A percentile compares a stretch with the other conserved stretches of the same genome.
Evolutionary conservation across 768 basidiomycete species (phyloP).

Genomic region (Phanerochaete sordida): DNA sequence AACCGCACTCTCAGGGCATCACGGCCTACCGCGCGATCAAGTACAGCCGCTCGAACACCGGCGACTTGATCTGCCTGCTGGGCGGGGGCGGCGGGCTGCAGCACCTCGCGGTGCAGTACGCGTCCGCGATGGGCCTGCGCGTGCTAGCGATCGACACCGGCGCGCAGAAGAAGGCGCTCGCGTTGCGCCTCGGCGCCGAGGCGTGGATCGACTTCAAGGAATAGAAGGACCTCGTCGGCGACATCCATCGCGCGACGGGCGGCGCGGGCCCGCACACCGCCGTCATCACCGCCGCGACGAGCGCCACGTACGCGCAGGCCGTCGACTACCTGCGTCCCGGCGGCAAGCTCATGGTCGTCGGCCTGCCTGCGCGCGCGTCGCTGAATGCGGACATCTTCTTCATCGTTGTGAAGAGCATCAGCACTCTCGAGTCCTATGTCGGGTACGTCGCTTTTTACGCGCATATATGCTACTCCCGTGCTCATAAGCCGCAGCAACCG

Average conservation of each 20-base stretch:
- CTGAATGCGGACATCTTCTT: constrained; percentile 67
- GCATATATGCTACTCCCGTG: neutral
- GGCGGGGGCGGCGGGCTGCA: constrained; percentile 84
- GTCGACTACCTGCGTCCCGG: constrained; percentile 72
- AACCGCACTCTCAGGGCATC: constrained; percentile 47
- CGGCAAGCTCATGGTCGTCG: constrained; percentile 76
- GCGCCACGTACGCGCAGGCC: constrained; percentile 47
- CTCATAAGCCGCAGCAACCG: constrained; percentile 54
- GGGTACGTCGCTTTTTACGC: constrained; percentile 24
- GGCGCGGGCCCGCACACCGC: constrained; percentile 74
- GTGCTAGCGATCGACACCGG: constrained; percentile 84
- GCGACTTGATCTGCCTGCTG: constrained; percentile 74
- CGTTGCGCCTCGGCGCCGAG: constrained; percentile 63
- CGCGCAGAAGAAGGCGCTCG: constrained; percentile 63
- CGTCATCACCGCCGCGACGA: constrained; percentile 53
- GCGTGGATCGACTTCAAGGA: constrained; percentile 77
- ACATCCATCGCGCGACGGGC: constrained; percentile 58
- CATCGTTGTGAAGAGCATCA: constrained; percentile 63
- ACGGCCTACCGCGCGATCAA: constrained; percentile 88
- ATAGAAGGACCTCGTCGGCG: constrained; percentile 59
- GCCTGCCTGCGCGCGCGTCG: constrained; percentile 56
- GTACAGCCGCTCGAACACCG: constrained; percentile 55
- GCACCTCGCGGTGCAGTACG: constrained; percentile 83
- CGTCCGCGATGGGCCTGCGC: constrained; percentile 68
- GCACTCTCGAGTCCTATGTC: constrained; percentile 44